Percentiles rank a stretch among this genome's conserved stretches.
Conservation (phyloP, 106 monocot genomes). For the Gastrodia elata region DNA sequence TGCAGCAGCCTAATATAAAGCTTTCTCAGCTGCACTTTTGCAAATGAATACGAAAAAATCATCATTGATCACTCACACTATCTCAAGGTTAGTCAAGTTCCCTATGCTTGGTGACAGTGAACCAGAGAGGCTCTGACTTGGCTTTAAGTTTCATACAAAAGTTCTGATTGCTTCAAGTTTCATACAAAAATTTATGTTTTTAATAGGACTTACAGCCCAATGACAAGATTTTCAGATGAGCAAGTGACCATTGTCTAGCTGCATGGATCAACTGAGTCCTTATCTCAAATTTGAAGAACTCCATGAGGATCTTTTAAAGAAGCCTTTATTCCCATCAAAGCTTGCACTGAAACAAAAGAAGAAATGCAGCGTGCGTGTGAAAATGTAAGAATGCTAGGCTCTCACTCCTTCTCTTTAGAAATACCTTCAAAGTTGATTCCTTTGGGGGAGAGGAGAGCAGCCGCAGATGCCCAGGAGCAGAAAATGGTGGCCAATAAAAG, state of each 20-base stretch:
- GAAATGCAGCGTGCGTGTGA: neutral
- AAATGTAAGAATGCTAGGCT: too few species aligned
- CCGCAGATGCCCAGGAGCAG: constrained; percentile 13
- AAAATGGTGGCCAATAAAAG: constrained; percentile 16
- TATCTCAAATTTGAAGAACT: constrained; percentile 42
- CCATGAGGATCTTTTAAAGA: constrained; percentile 33
- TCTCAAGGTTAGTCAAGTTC: constrained; percentile 44
- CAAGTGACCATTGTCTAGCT: constrained; percentile 54
- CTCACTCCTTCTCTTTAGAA: neutral
- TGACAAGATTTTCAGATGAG: constrained; percentile 39
- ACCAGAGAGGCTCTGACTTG: constrained; percentile 43
- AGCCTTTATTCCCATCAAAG: constrained; percentile 40
- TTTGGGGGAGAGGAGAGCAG: constrained; percentile 33
- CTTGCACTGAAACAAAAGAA: constrained; percentile 27
- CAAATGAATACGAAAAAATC: neutral
- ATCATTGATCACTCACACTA: constrained; percentile 19
- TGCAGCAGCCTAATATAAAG: constrained; percentile 21
- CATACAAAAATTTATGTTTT: neutral
- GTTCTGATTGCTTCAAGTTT: too few species aligned
- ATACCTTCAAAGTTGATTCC: constrained; percentile 51
- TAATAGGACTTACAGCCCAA: constrained; percentile 22
- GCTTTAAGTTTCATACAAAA: constrained; percentile 40
- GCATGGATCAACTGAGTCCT: constrained; percentile 52
- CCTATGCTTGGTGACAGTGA: constrained; percentile 41
- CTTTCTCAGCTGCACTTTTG: neutral